These are phyloP conservation scores for Noccaea bulbosa DNA, from an alignment of 345 rosid species.

Conservation along the genomic window DNA sequence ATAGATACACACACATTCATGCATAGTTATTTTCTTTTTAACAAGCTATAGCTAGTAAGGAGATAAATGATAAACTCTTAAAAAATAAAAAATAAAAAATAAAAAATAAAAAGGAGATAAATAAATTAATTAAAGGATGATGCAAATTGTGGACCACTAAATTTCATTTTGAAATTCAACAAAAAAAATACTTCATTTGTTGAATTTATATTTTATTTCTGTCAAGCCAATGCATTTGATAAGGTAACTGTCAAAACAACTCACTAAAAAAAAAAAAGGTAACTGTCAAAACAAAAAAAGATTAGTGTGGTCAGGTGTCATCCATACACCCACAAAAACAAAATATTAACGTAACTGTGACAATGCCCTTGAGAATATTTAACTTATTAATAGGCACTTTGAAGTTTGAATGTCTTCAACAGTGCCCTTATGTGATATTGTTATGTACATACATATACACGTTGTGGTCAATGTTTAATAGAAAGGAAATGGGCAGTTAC, in stretches of 20 bases:
- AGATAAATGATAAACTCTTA: neutral
- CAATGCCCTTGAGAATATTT: neutral
- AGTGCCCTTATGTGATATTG: too few relatives aligned
- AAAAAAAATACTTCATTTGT: neutral
- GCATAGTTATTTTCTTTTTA: neutral
- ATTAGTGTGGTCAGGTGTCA: too few relatives aligned
- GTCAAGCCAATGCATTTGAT: neutral
- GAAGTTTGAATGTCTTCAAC: too few relatives aligned
- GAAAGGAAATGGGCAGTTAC: constrained; percentile 30
- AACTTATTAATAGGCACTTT: too few relatives aligned
- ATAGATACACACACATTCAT: constrained; percentile 6
- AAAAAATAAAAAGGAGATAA: too few relatives aligned
- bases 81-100: too few relatives aligned
- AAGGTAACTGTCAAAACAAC: neutral
- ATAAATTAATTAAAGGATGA: too few relatives aligned
- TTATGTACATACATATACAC: neutral
- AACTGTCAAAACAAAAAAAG: neutral
- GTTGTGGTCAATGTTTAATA: constrained; percentile 25
- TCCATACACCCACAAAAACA: too few relatives aligned
- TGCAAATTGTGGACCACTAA: too few relatives aligned
- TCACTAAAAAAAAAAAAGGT: too few relatives aligned
- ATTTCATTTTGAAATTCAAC: neutral
- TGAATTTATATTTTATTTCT: neutral
- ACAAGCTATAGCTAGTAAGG: neutral
- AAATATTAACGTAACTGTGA: neutral